Conservation (phyloP, 208 protist species). For the Leishmania amazonensis region DNA sequence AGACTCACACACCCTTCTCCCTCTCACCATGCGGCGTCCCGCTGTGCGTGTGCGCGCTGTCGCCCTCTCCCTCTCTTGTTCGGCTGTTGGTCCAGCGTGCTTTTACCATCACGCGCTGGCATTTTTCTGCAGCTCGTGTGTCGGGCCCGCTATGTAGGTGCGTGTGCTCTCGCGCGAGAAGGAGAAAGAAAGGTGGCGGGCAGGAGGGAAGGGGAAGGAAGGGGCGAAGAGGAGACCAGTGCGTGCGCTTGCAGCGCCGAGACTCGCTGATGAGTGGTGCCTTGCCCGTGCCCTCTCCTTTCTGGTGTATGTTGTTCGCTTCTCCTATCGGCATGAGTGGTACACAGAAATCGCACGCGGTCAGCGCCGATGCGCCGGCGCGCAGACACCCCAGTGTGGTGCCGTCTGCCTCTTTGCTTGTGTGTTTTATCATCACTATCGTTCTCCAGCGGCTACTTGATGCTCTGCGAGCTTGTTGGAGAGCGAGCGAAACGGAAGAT, state of each 20-base stretch:
- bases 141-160: background rate
- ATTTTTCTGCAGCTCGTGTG: background rate
- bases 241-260: background rate
- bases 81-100: too few species aligned
- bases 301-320: background rate
- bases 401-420: background rate
- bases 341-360: background rate
- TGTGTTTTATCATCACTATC: background rate
- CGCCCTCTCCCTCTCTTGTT: too few species aligned
- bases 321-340: conserved; percentile 2
- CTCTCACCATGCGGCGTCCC: background rate
- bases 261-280: background rate
- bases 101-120: too few species aligned
- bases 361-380: background rate
- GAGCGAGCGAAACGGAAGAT: background rate
- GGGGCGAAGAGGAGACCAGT: background rate
- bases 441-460: background rate
- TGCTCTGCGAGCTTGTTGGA: background rate
- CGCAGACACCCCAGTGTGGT: background rate
- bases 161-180: background rate
- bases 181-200: background rate
- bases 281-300: background rate
- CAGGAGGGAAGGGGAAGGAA: too few species aligned
- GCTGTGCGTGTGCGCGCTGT: background rate
- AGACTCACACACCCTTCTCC: background rate